A percentile compares a stretch with the other conserved stretches of the same genome.
Conservation (phyloP, 805 yeast species). For the Yarrowia yakushimensis region DNA sequence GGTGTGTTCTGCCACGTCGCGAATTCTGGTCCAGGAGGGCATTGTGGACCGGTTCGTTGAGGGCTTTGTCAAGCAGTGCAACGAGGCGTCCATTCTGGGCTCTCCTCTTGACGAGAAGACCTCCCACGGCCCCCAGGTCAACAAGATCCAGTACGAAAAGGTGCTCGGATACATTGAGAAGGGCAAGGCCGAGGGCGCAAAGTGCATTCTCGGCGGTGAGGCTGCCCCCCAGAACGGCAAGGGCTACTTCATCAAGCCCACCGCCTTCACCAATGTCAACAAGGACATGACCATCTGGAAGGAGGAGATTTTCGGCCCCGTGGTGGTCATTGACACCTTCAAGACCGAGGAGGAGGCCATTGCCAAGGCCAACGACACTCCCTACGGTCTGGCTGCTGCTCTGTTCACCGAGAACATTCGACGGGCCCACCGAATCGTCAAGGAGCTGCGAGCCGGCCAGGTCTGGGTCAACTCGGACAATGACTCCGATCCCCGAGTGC, state of each 20-base stretch:
- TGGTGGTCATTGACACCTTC: slow-evolving; percentile 79
- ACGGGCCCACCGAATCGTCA: slow-evolving; percentile 72
- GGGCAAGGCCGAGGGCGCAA: slow-evolving; percentile 84
- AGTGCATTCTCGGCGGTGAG: slow-evolving; percentile 77
- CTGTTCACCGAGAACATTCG: slow-evolving; percentile 72
- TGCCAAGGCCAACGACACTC: slow-evolving; percentile 70
- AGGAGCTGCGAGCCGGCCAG: slow-evolving; percentile 78
- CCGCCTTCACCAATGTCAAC: slow-evolving; percentile 77
- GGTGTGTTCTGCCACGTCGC: slow-evolving; percentile 92
- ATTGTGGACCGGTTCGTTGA: slow-evolving; percentile 73
- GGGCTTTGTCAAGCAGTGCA: slow-evolving; percentile 53
- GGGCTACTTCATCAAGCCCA: slow-evolving; percentile 55
- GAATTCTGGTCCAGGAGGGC: slow-evolving; percentile 81
- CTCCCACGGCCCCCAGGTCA: slow-evolving; percentile 91
- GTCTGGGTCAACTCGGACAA: slow-evolving; percentile 90
- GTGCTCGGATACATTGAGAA: slow-evolving; percentile 70
- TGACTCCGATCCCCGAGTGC: slow-evolving; percentile 81
- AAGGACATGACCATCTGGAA: slow-evolving; percentile 70
- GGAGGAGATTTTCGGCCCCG: slow-evolving; percentile 96
- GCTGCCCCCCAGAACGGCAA: slow-evolving; percentile 47
- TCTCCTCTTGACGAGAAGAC: slow-evolving; percentile 74
- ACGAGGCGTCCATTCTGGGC: slow-evolving; percentile 60
- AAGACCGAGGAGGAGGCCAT: slow-evolving; percentile 78
- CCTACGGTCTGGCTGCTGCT: slow-evolving; percentile 77
- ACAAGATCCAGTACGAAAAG: slow-evolving; percentile 72